A percentile compares a stretch with the other conserved stretches of the same genome.
Evolutionary conservation across 139 green algal genomes (phyloP).

Genomic region (Volvox reticuliferus): DNA sequence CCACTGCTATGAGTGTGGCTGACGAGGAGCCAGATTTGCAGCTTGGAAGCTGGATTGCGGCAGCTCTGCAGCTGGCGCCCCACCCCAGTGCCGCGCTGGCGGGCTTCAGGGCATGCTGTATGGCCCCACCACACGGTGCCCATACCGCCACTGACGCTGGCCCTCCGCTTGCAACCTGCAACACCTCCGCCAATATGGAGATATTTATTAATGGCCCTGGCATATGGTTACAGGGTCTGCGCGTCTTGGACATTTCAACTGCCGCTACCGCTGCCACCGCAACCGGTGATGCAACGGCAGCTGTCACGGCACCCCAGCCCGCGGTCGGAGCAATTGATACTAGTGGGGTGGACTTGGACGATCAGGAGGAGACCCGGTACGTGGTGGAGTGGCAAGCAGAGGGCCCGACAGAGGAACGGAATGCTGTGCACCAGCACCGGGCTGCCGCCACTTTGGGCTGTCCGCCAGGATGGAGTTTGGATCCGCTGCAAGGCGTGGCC

Average conservation of each 20-base stretch:
- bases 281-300: not conserved
- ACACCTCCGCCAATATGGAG: not conserved
- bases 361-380: not conserved
- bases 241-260: not conserved
- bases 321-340: too few relatives aligned
- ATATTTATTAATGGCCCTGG: not conserved
- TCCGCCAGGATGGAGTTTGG: not conserved
- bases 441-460: not conserved
- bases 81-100: not conserved
- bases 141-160: too few relatives aligned
- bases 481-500: not conserved
- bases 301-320: not conserved
- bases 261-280: not conserved
- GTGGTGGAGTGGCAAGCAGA: slow-evolving; percentile 26
- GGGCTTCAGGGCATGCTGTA: slow-evolving; percentile 3
- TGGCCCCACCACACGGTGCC: not conserved
- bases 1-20: not conserved
- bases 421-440: not conserved
- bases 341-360: not conserved
- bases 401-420: not conserved
- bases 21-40: not conserved
- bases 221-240: not conserved
- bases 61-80: not conserved
- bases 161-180: not conserved
- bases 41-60: not conserved